Evolutionary conservation across 1,284 basidiomycete genomes (phyloP).

Genomic region (Sporisorium graminicola): DNA sequence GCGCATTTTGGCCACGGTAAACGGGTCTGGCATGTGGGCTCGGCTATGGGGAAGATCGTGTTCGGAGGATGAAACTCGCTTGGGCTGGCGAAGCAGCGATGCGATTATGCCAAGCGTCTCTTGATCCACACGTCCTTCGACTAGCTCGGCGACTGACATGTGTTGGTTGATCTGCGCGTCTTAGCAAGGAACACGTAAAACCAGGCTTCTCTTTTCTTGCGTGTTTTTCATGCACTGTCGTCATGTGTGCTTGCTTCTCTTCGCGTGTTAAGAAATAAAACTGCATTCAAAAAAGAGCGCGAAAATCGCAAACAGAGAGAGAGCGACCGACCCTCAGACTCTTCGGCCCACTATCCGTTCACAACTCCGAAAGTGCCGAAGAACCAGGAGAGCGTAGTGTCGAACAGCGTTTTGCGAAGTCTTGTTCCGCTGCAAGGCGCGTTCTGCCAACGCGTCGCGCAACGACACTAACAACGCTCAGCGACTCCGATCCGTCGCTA

Average conservation of each 20-base stretch:
- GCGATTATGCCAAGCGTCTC: not conserved
- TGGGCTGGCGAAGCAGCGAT: not conserved
- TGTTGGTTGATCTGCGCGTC: not conserved
- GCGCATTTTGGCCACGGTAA: not conserved
- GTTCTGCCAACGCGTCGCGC: not conserved
- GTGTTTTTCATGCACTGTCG: not conserved
- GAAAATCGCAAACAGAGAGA: no score
- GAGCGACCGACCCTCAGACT: not conserved
- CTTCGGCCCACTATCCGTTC: constrained; percentile 2
- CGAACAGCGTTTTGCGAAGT: no score
- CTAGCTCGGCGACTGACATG: not conserved
- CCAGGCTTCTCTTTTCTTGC: not conserved
- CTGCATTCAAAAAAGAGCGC: not conserved
- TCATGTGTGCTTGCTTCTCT: not conserved
- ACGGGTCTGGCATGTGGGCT: not conserved
- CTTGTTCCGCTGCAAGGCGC: not conserved
- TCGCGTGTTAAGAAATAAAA: not conserved
- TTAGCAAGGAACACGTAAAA: not conserved
- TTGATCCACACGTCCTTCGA: not conserved
- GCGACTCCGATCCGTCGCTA: not conserved
- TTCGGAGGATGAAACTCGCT: not conserved
- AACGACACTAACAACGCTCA: not conserved
- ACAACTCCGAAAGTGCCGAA: not conserved
- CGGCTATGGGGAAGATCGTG: not conserved
- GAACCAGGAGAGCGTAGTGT: no score